Conservation (phyloP, 2,329 filamentous ascomycete genomes). For the Diaporthe longicolla region DNA sequence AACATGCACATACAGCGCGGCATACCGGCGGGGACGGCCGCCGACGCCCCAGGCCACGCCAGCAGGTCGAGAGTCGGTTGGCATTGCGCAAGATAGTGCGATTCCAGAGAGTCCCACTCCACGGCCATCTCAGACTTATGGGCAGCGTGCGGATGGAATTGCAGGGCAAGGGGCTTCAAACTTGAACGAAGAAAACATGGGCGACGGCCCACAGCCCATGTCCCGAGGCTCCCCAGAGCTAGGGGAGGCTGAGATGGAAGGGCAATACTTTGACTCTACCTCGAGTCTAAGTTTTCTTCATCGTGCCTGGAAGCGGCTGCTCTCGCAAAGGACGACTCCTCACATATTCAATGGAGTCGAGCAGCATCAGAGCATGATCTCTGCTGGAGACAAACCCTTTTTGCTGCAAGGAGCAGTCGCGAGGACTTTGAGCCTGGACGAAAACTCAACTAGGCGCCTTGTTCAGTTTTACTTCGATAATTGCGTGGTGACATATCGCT, state of each 20-base stretch:
- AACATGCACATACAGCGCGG: background rate
- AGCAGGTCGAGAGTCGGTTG: background rate
- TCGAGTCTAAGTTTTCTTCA: conserved; percentile 10
- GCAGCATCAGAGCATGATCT: background rate
- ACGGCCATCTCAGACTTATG: background rate
- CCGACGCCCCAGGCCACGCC: background rate
- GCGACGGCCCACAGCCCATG: background rate
- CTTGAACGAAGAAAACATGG: background rate
- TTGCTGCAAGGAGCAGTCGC: background rate
- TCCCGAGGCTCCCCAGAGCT: background rate
- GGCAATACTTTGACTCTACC: conserved; percentile 9
- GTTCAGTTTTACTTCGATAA: conserved; percentile 29
- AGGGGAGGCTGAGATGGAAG: background rate
- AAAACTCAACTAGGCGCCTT: background rate
- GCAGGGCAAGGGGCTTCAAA: background rate
- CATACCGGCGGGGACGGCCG: background rate
- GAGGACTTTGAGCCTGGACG: background rate
- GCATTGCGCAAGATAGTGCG: background rate
- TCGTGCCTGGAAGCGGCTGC: background rate
- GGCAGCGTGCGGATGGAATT: background rate
- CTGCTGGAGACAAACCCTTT: background rate
- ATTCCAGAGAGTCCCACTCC: background rate
- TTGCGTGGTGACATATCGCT: conserved; percentile 46
- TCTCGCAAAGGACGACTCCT: background rate
- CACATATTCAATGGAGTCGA: background rate